Evolutionary conservation across 345 rosid genomes (phyloP), one percentile per base, ranked within the genome.

Genomic region (Populus euphratica): DNA sequence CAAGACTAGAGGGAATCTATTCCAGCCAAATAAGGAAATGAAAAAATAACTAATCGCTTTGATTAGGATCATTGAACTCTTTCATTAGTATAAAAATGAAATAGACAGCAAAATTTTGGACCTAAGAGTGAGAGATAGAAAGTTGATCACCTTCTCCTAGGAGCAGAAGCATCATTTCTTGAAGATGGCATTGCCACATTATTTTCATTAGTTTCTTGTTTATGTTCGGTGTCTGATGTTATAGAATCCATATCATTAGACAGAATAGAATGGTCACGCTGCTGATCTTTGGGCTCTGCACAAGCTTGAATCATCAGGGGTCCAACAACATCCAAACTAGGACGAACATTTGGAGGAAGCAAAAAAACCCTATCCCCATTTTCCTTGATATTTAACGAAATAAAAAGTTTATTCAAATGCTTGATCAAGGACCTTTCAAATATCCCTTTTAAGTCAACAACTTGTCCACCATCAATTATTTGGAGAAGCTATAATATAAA

Each of bases 381-480:
- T 72, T 92, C 96, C 81, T 89, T 87, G 31, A 93, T 87, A 54
- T 86, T 84, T 69, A 93, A 85, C 18, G 96, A 88, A 41, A 79
- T 21, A 78, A 95, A 95, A 70, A 95, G 83, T 90, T 83, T 90
- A 85, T 87, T 91, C 85, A 95, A 79, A 82, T 87, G 86, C 79
- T 85, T 88, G 75, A 78, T 82, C 83, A 93, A 81, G 66, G 89
- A 65, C 67, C 73, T 92, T 76, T 95, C 96, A 2, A 91, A 86
- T 65, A 95, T 91, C 47, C 92, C 99, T 82, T 87, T 87, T 64
- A 93, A 86, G 84, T 93, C 96, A 82, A 95, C 99, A 65, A 94
- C 98, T 90, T 95, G 98, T 67, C 99, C 99, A 69, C 78, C 88
- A 78, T 95, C 97, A 64, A 95, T 89, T 98, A 93, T 93, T 82